Evolutionary conservation across 139 green algal species (phyloP), one percentile per base, ranked within the genome.

Genomic region (Ulvella scutata): DNA sequence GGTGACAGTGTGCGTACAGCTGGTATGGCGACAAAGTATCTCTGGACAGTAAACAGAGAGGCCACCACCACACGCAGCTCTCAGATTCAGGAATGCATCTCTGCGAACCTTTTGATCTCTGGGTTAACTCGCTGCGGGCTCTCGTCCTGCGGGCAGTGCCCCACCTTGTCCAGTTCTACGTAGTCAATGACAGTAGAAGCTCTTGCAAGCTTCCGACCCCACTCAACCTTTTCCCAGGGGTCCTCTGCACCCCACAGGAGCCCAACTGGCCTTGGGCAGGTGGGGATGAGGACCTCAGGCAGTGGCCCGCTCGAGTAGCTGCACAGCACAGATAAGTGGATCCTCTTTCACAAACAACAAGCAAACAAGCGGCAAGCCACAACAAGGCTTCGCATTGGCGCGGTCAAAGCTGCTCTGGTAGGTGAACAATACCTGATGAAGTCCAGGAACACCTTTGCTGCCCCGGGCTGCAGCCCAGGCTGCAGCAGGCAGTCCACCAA

Each of bases 361-460:
- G 40, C 40, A 59, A 17, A 59, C 21, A 17, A 59, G 40, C 40
- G 21, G 17, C 40, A 20, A 17, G 40, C 17, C 40, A 1, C 0
- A 1, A 17, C 0, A 59, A 59, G 21, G 21, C 17, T 20, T 26
- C 17, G 17, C 21, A 59, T 0, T 59, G 40, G 17, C 40, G 40
- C 40, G 21, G 21, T 20, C 17, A 20, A 20, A 59, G 40, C 40
- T 59, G 40, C 21, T 17, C 40, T 59, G 21, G 17, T 17, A 26
- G 40, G 17, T 20, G 40, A 59, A 17, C 40, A 20, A 81, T 98
- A 98, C 72, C 76, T 91, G 72, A 99, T 97, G 76, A 99, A 99
- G 82, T 98, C 94, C 4, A 99, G 89, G 78, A 99, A 99, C 23
- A 99, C 94, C 37, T 90, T 78, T 21, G 88, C 89, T 0, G 94